Evolutionary conservation across 768 basidiomycete genomes (phyloP).

Genomic region (Boletellus sp.): DNA sequence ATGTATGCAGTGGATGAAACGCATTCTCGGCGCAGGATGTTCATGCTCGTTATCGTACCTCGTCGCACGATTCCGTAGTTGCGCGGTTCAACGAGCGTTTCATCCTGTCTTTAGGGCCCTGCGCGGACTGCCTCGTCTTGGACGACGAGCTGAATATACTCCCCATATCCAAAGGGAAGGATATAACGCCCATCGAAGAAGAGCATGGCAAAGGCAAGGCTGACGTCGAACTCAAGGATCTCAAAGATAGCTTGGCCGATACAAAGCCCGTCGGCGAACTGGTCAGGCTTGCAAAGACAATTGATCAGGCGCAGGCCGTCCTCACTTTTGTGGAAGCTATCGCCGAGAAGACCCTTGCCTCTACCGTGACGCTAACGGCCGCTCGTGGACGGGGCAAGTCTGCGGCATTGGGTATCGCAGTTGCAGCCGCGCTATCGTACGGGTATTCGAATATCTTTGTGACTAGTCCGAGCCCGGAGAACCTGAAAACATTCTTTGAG

Average conservation of each 20-base stretch:
- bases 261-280: conserved; percentile 87
- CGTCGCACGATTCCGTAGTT: conserved; percentile 82
- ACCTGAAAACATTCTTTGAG: conserved; percentile 95
- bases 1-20: background rate
- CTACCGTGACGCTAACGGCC: conserved; percentile 93
- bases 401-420: conserved; percentile 91
- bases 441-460: conserved; percentile 98
- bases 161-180: conserved; percentile 92
- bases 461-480: conserved; percentile 96
- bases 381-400: conserved; percentile 95
- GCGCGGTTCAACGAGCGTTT: conserved; percentile 99
- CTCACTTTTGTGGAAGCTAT: conserved; percentile 94
- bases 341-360: conserved; percentile 87
- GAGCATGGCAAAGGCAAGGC: conserved; percentile 46
- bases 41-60: conserved; percentile 90
- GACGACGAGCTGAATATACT: conserved; percentile 98
- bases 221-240: conserved; percentile 67
- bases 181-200: conserved; percentile 68
- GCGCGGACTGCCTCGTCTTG: conserved; percentile 86
- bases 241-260: conserved; percentile 75
- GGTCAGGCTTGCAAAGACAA: conserved; percentile 83
- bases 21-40: conserved; percentile 66
- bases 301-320: conserved; percentile 93
- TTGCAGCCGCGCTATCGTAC: conserved; percentile 87
- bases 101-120: conserved; percentile 93